phyloP scores from a whole-genome alignment of 2,329 filamentous ascomycete genomes.

The Davidsoniella eucalypti region DNA sequence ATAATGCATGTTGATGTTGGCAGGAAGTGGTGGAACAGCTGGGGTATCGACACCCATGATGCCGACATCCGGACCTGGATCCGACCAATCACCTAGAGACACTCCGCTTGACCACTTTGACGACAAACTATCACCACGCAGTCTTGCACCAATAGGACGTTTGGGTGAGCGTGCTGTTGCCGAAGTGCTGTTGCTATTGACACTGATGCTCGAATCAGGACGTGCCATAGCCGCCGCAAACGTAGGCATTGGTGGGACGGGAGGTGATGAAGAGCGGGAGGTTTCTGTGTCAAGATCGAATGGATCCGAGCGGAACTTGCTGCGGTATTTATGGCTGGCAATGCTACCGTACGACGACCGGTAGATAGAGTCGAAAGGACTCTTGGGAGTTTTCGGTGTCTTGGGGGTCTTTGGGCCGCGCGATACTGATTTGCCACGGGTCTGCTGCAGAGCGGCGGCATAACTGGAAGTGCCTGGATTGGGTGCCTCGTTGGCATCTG shows the following conservation, averaged over 20 bases:
- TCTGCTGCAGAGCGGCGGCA: conserved; percentile 30
- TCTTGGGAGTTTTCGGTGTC: conserved; percentile 16
- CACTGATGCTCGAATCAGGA: conserved; percentile 16
- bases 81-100: conserved; percentile 29
- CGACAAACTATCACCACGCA: conserved; percentile 23
- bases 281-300: conserved; percentile 39
- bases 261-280: conserved; percentile 16
- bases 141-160: conserved; percentile 20
- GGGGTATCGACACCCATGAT: conserved; percentile 16
- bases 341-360: conserved; percentile 25
- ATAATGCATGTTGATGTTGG: background rate
- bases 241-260: conserved; percentile 13
- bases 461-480: conserved; percentile 26
- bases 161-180: conserved; percentile 22
- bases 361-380: conserved; percentile 24
- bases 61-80: conserved; percentile 38
- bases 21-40: conserved; percentile 2
- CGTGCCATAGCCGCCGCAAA: conserved; percentile 14
- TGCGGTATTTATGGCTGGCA: conserved; percentile 29
- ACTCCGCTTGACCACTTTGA: conserved; percentile 32
- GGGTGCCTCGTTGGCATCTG: conserved; percentile 29
- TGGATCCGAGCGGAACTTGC: conserved; percentile 45
- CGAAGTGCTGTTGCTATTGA: conserved; percentile 21
- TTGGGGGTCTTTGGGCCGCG: conserved; percentile 17
- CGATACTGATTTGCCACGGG: conserved; percentile 28